These are phyloP conservation scores for Clarkia xantiana DNA, from an alignment of 345 rosid species.

Conservation along the genomic window DNA sequence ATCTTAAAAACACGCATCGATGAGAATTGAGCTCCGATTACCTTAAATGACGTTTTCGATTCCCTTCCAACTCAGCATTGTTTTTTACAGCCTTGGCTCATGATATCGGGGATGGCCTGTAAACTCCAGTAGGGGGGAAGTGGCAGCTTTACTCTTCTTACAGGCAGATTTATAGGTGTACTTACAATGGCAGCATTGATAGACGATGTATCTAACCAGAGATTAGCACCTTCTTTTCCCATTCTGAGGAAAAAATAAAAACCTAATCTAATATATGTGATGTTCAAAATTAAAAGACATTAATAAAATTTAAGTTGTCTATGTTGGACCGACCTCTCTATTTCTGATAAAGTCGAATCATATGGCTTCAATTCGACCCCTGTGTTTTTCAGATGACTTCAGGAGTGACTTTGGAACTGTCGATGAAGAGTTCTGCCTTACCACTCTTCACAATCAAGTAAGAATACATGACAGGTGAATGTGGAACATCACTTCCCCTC, in stretches of 20 bases:
- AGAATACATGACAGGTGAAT: slow-evolving; percentile 90
- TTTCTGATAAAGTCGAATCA: slow-evolving; percentile 53
- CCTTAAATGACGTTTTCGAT: slow-evolving; percentile 81
- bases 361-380: slow-evolving; percentile 62
- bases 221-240: slow-evolving; percentile 54
- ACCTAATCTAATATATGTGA: too few species aligned
- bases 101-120: slow-evolving; percentile 66
- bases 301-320: neutral
- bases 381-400: slow-evolving; percentile 69
- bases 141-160: slow-evolving; percentile 14
- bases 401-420: slow-evolving; percentile 50
- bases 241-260: slow-evolving; percentile 33
- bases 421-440: slow-evolving; percentile 54
- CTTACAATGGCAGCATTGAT: slow-evolving; percentile 69
- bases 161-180: slow-evolving; percentile 55
- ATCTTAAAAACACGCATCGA: too few species aligned
- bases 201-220: slow-evolving; percentile 78
- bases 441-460: slow-evolving; percentile 64
- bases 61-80: slow-evolving; percentile 68
- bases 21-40: slow-evolving; percentile 6
- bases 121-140: slow-evolving; percentile 36
- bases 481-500: slow-evolving; percentile 94
- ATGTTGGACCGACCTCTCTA: slow-evolving; percentile 41
- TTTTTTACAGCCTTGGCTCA: slow-evolving; percentile 79
- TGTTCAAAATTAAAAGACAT: too few species aligned